These are phyloP conservation scores for Kickxella alabastrina DNA, from an alignment of 192 early-diverging fungal genomes.

Conservation along the genomic window DNA sequence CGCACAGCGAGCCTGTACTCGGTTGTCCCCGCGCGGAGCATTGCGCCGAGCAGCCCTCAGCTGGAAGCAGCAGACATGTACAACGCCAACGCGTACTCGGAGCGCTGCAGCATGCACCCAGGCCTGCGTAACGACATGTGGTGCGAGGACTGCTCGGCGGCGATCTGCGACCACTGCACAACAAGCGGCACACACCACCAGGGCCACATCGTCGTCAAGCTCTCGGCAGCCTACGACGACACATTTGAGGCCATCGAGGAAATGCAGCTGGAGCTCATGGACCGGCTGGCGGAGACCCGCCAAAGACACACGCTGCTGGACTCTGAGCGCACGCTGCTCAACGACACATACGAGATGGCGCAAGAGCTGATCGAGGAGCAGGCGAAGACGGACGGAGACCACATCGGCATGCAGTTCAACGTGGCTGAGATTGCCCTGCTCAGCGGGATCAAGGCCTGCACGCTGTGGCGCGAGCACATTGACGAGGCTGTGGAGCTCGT, in stretches of 20 bases:
- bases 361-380: slow-evolving; percentile 5
- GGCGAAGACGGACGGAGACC: background rate
- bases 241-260: slow-evolving; percentile 38
- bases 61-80: too few relatives aligned
- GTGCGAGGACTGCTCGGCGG: slow-evolving; percentile 30
- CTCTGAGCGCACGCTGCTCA: background rate
- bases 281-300: slow-evolving; percentile 26
- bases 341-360: slow-evolving; percentile 8
- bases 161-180: slow-evolving; percentile 33
- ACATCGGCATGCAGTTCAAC: background rate
- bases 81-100: too few relatives aligned
- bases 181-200: slow-evolving; percentile 4
- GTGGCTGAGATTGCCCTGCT: background rate
- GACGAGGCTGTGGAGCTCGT: slow-evolving; percentile 24
- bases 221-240: slow-evolving; percentile 46
- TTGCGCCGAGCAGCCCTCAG: too few relatives aligned
- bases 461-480: slow-evolving; percentile 24
- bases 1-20: too few relatives aligned
- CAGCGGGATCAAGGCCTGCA: slow-evolving; percentile 3
- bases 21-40: too few relatives aligned
- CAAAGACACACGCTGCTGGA: slow-evolving; percentile 21
- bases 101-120: slow-evolving; percentile 43
- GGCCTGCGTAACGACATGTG: slow-evolving; percentile 38
- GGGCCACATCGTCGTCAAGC: slow-evolving; percentile 16
- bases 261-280: slow-evolving; percentile 28